These are phyloP conservation scores for Purpureocillium takamizusanense DNA, from an alignment of 2,329 filamentous ascomycete species.

Conservation along the genomic window DNA sequence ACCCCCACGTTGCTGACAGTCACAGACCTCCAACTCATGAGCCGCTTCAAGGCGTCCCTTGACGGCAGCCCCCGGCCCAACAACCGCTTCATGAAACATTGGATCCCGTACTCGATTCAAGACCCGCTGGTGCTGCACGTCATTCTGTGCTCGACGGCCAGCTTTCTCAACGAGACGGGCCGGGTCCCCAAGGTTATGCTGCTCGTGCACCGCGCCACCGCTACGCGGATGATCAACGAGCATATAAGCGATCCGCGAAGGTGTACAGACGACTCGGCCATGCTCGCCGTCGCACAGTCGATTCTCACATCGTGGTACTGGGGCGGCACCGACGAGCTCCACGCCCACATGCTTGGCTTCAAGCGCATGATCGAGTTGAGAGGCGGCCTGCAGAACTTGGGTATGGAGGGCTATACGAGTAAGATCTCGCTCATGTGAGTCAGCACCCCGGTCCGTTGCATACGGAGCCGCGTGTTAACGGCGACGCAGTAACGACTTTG, in stretches of 20 bases:
- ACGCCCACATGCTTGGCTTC: conserved; percentile 36
- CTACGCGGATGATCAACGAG: conserved; percentile 36
- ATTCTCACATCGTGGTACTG: conserved; percentile 46
- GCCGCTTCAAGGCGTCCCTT: conserved; percentile 40
- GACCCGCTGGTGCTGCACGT: conserved; percentile 40
- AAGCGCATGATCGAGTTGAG: conserved; percentile 37
- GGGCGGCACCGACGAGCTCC: conserved; percentile 34
- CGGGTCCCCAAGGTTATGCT: conserved; percentile 33
- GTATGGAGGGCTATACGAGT: conserved; percentile 35
- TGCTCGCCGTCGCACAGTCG: conserved; percentile 39
- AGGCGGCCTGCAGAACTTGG: conserved; percentile 35
- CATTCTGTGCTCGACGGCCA: conserved; percentile 40
- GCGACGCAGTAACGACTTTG: conserved; percentile 31
- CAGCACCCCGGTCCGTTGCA: neutral
- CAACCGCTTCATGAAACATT: conserved; percentile 37
- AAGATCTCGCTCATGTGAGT: conserved; percentile 40
- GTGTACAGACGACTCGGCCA: conserved; percentile 33
- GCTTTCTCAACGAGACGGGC: conserved; percentile 40
- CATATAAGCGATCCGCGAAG: conserved; percentile 27
- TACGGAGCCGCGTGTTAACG: conserved; percentile 8
- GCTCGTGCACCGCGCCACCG: conserved; percentile 31
- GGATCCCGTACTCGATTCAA: conserved; percentile 37
- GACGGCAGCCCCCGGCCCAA: conserved; percentile 36
- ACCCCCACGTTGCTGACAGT: neutral
- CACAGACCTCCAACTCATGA: conserved; percentile 38